Conservation (phyloP, 148 eudicot species). For the Rhododendron mucronatum region DNA sequence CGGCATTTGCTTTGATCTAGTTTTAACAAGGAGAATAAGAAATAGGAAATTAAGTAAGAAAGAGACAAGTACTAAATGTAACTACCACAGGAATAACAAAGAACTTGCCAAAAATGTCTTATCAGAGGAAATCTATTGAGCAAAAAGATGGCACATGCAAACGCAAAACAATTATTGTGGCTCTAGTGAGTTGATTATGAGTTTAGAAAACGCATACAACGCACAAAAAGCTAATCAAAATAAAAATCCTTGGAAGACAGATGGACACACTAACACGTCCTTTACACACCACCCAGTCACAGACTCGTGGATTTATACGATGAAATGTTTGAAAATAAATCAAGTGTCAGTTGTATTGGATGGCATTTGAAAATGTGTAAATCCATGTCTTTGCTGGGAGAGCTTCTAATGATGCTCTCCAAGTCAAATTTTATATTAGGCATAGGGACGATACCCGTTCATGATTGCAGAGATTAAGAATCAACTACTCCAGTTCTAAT, state of each 20-base stretch:
- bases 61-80: neutral
- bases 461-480: neutral
- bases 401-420: neutral
- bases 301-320: neutral
- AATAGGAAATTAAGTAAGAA: neutral
- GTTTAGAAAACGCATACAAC: neutral
- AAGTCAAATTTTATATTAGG: neutral
- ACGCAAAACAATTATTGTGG: neutral
- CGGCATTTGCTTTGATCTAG: conserved; percentile 93
- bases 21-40: neutral
- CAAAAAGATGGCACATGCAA: neutral
- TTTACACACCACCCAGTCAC: neutral
- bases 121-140: neutral
- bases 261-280: neutral
- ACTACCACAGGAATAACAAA: neutral
- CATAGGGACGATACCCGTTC: neutral
- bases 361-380: neutral
- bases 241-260: neutral
- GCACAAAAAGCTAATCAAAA: neutral
- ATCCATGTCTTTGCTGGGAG: neutral
- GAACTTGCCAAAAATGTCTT: neutral
- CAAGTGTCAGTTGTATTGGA: neutral
- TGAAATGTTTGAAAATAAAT: neutral
- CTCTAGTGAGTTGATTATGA: neutral
- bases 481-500: neutral